Base-by-base conservation (phyloP, 192 early-diverging fungal species). In the Coemansia sp. region DNA sequence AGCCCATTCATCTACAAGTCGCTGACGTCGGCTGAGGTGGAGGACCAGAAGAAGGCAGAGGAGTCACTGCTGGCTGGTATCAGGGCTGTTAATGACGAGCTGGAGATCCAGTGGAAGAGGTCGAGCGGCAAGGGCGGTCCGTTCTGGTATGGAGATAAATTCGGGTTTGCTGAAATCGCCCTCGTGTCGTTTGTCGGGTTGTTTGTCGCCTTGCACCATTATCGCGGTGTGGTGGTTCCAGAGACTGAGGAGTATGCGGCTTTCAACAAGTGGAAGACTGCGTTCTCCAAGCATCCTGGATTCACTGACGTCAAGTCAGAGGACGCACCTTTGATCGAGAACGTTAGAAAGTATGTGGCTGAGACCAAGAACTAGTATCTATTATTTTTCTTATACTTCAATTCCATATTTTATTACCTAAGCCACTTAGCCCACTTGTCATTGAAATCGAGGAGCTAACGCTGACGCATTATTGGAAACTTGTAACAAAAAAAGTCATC, bases 191-290 rank as follows among this genome's bases (percentile, higher is more conserved):
- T 82, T 52, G 43, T 71, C 41, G 59, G 40, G 10, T 38, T 67
- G 63, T 51, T 82, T 10, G 62, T 68, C 24, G 16, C 31, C 16
- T 11, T 71, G 40, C 41, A 42, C 5, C 66, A 77, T 24, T 77
- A 74, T 52, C 65, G 80, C 46, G 68, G 68, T 1, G 52, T 82
- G 4, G 41, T 5, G 4, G 57, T 82, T 15, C 80, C 80, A 12
- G 51, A 75, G n/a, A 78, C 80, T 20, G 42, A 72, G 16, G 76
- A 78, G 66, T 83, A 72, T 65, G 69, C 65, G 2, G 70, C 69
- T 3, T 78, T 78, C 29, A 57, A 75, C 42, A 55, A 46, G 57
- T 83, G 80, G 80, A 34, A 29, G 31, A 18, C 54, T 2, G 80
- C 80, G 3, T 42, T 83, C 22, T 27, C n/a, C n/a, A 43, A 65